phyloP scores from a whole-genome alignment of 2,329 filamentous ascomycete genomes.

The Hansfordia pulvinata region DNA sequence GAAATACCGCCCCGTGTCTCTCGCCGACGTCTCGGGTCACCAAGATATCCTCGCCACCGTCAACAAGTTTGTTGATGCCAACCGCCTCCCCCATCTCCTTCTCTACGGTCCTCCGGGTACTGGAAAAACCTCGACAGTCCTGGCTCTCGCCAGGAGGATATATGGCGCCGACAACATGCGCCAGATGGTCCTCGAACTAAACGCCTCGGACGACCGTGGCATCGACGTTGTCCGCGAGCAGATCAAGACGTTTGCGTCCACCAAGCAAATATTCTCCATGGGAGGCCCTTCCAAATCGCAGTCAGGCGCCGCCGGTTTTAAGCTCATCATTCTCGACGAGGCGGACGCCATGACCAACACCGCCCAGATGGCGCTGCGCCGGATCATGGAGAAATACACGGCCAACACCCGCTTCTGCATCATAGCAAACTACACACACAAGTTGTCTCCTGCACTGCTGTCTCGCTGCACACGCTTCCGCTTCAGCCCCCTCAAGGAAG shows the following conservation, averaged over 20 bases:
- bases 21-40: constrained; percentile 89
- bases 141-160: constrained; percentile 84
- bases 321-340: constrained; percentile 95
- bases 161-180: constrained; percentile 87
- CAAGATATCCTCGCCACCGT: constrained; percentile 96
- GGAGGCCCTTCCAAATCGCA: constrained; percentile 37
- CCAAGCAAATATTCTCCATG: constrained; percentile 83
- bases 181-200: constrained; percentile 97
- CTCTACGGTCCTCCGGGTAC: constrained; percentile 95
- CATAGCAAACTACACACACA: constrained; percentile 98
- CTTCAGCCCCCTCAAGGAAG: constrained; percentile 85
- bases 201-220: constrained; percentile 91
- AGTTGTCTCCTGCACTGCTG: constrained; percentile 81
- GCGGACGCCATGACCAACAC: constrained; percentile 99
- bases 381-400: constrained; percentile 99
- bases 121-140: constrained; percentile 92
- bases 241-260: constrained; percentile 98
- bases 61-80: constrained; percentile 92
- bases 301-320: constrained; percentile 54
- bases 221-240: constrained; percentile 98
- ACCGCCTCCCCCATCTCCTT: constrained; percentile 86
- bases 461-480: constrained; percentile 91
- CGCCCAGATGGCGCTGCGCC: constrained; percentile 88
- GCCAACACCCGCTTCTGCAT: constrained; percentile 96
- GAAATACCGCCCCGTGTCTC: constrained; percentile 82